phyloP scores from a whole-genome alignment of 2,329 filamentous ascomycete species.

The Penicillium frequentans region DNA sequence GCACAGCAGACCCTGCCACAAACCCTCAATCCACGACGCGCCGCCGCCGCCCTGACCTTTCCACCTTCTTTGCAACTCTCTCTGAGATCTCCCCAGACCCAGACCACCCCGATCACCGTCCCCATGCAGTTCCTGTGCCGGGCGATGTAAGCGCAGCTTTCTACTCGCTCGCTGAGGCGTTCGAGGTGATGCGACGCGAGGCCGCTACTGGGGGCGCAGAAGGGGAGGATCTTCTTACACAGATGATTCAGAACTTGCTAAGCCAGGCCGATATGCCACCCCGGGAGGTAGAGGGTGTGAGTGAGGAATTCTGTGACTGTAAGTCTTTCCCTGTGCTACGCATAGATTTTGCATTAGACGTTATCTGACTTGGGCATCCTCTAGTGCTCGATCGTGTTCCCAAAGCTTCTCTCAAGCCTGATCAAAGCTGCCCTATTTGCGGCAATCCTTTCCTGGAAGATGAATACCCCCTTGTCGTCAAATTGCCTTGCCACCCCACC shows the following conservation, averaged over 20 bases:
- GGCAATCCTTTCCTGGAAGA: conserved; percentile 63
- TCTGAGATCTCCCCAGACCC: conserved; percentile 55
- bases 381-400: conserved; percentile 59
- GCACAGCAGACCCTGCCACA: conserved; percentile 34
- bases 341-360: background rate
- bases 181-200: conserved; percentile 55
- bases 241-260: conserved; percentile 58
- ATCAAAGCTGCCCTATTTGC: conserved; percentile 61
- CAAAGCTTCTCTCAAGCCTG: conserved; percentile 53
- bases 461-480: conserved; percentile 63
- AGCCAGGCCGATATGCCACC: conserved; percentile 60
- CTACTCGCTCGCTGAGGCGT: conserved; percentile 60
- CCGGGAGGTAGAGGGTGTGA: conserved; percentile 60
- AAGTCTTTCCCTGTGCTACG: conserved; percentile 10
- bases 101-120: conserved; percentile 52
- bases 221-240: conserved; percentile 46
- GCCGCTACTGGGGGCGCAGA: conserved; percentile 29
- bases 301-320: conserved; percentile 60
- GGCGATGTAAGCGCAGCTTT: conserved; percentile 61
- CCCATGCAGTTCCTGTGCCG: conserved; percentile 60
- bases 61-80: conserved; percentile 64
- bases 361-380: background rate
- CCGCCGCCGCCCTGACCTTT: conserved; percentile 61
- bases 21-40: conserved; percentile 25
- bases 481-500: conserved; percentile 60